phyloP scores from a whole-genome alignment of 2,329 filamentous ascomycete species.

The Fusarium palustre region DNA sequence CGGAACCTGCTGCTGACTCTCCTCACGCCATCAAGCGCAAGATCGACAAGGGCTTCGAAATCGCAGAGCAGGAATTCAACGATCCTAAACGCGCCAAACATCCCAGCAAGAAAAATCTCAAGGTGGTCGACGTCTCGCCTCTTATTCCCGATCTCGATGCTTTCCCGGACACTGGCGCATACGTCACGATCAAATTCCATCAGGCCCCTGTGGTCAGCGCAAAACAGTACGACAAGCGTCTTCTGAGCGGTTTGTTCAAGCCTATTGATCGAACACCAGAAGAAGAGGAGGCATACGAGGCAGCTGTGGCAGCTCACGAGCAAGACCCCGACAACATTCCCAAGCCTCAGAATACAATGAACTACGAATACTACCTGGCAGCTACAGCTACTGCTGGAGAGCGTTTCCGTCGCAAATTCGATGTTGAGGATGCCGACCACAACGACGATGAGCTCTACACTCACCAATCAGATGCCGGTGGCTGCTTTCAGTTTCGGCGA shows the following conservation, averaged over 20 bases:
- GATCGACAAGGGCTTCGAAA: slow-evolving; percentile 72
- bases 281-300: slow-evolving; percentile 64
- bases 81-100: slow-evolving; percentile 67
- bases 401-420: slow-evolving; percentile 71
- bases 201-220: slow-evolving; percentile 69
- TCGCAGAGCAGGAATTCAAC: slow-evolving; percentile 65
- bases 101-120: slow-evolving; percentile 68
- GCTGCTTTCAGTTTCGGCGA: slow-evolving; percentile 70
- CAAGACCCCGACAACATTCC: slow-evolving; percentile 67
- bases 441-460: slow-evolving; percentile 68
- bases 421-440: slow-evolving; percentile 66
- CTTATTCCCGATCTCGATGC: slow-evolving; percentile 74
- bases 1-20: slow-evolving; percentile 69
- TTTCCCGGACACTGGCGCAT: slow-evolving; percentile 77
- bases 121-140: slow-evolving; percentile 69
- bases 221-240: slow-evolving; percentile 68
- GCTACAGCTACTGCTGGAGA: slow-evolving; percentile 60
- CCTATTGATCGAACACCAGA: slow-evolving; percentile 68
- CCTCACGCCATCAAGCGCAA: slow-evolving; percentile 75
- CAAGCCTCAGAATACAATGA: slow-evolving; percentile 68
- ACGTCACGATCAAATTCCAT: slow-evolving; percentile 76
- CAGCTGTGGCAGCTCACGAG: slow-evolving; percentile 65
- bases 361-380: slow-evolving; percentile 75
- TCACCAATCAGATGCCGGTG: slow-evolving; percentile 57
- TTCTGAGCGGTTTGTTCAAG: slow-evolving; percentile 71